These are phyloP conservation scores for Agaricus subrufescens DNA, from an alignment of 768 basidiomycete genomes.

Conservation along the genomic window DNA sequence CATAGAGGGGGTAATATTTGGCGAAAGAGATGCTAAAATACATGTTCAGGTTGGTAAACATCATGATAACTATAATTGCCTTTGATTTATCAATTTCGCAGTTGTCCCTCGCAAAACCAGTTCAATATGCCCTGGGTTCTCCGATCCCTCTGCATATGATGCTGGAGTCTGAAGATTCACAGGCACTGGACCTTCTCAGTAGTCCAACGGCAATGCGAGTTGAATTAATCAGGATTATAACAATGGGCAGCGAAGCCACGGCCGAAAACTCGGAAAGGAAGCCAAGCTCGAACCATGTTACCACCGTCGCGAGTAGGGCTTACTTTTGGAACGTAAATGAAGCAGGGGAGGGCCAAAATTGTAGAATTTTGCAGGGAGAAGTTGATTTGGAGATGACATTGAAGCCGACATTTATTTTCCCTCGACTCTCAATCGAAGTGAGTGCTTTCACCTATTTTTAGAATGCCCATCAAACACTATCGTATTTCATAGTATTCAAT, in stretches of 20 bases:
- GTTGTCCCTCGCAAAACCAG: conserved; percentile 47
- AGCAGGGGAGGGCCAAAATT: not conserved
- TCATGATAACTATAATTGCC: too few species aligned
- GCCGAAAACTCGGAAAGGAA: conserved; percentile 31
- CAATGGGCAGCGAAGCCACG: conserved; percentile 44
- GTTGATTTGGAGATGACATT: conserved; percentile 5
- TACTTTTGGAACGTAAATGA: conserved; percentile 40
- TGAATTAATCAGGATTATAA: conserved; percentile 41
- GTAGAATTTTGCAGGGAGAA: conserved; percentile 1
- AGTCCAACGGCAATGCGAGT: conserved; percentile 34
- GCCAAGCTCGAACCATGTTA: conserved; percentile 41
- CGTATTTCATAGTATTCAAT: not conserved
- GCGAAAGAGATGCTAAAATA: conserved; percentile 25
- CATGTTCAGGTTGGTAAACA: conserved; percentile 25
- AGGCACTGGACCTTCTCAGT: conserved; percentile 47
- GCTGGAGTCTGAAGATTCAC: conserved; percentile 36
- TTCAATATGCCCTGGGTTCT: conserved; percentile 45
- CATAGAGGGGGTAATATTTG: conserved; percentile 30
- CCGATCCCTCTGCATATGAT: conserved; percentile 46
- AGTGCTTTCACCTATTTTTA: not conserved
- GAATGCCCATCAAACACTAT: not conserved
- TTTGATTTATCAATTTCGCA: conserved; percentile 14
- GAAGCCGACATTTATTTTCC: conserved; percentile 6
- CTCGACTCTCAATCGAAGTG: conserved; percentile 7
- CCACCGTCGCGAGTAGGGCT: conserved; percentile 34